Conservation (phyloP, 352 stramenopile species). For the Peronospora destructor region DNA sequence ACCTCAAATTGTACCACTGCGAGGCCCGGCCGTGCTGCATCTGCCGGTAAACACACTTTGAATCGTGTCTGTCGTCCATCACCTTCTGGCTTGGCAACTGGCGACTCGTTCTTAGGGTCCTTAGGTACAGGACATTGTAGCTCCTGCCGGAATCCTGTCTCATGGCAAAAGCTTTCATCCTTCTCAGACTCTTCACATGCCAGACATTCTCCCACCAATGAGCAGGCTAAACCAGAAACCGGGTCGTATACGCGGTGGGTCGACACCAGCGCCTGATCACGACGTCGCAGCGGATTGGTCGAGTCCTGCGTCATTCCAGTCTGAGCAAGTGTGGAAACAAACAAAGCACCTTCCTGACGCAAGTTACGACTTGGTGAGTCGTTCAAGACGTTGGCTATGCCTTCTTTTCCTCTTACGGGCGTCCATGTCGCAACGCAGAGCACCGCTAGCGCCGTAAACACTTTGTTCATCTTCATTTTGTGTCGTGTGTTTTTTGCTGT, state of each 20-base stretch:
- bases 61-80: constrained; percentile 41
- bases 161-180: constrained; percentile 58
- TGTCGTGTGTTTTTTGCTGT: neutral
- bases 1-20: constrained; percentile 75
- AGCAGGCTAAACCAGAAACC: constrained; percentile 50
- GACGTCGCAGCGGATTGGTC: constrained; percentile 27
- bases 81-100: constrained; percentile 15
- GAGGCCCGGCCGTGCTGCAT: constrained; percentile 32
- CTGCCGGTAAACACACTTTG: constrained; percentile 40
- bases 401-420: constrained; percentile 1
- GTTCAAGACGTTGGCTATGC: neutral
- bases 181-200: constrained; percentile 51
- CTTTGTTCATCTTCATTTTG: constrained; percentile 20
- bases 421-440: constrained; percentile 13
- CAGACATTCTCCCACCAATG: constrained; percentile 44
- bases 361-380: constrained; percentile 3
- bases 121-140: constrained; percentile 39
- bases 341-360: constrained; percentile 11
- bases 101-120: constrained; percentile 19
- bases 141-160: constrained; percentile 65
- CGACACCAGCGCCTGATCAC: constrained; percentile 20
- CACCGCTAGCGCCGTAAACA: constrained; percentile 11
- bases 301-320: constrained; percentile 13
- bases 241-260: constrained; percentile 59
- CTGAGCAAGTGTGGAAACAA: constrained; percentile 2